Base-by-base conservation (phyloP, 2,329 filamentous ascomycete species). In the Orbilia javanica region DNA sequence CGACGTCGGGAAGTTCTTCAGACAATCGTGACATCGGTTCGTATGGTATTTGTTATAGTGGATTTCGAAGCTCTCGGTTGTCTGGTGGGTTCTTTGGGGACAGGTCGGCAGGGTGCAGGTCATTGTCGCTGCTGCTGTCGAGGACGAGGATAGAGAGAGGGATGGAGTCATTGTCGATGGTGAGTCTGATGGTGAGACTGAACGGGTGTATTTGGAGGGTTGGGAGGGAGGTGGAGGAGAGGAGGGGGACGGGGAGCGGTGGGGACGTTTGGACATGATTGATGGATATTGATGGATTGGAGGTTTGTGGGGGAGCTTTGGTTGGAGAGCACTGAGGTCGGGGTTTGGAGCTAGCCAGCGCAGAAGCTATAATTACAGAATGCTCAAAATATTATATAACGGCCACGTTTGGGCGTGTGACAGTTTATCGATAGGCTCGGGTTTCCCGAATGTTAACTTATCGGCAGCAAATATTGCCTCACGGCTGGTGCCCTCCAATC, bases 31-130 rank as follows among this genome's bases (percentile, higher is more conserved):
- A 65, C 75, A 79, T 11, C 75, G 68, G 42, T 73, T 79, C 1
- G 55, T 79, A n/a, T 79, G 75, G 53, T 73, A 52, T 39, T 79
- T 79, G 15, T 18, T 18, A 34, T 79, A 79, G 34, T 79, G 75
- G 0, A 25, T 57, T 44, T 79, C 75, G 29, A 72, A 79, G 20
- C 55, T 48, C 27, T 79, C 75, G 34, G 63, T 52, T 34, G 27
- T 77, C 4, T 50, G 11, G 60, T 77, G 73, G 27, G 60, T 68
- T 1, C 73, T 60, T 25, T 77, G 73, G 7, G 73, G 73, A 20
- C 73, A 77, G 7, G 66, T 62, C 4, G 73, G 73, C 10, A 77
- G 62, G 15, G 66, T 77, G 52, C 73, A 77, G 8, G 60, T 77
- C 67, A 77, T 77, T n/a, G 3, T 63, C 13, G 39, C 22, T 25